Evolutionary conservation across 345 rosid genomes (phyloP), one percentile per base, ranked within the genome.

Genomic region (Xanthoceras sorbifolium): DNA sequence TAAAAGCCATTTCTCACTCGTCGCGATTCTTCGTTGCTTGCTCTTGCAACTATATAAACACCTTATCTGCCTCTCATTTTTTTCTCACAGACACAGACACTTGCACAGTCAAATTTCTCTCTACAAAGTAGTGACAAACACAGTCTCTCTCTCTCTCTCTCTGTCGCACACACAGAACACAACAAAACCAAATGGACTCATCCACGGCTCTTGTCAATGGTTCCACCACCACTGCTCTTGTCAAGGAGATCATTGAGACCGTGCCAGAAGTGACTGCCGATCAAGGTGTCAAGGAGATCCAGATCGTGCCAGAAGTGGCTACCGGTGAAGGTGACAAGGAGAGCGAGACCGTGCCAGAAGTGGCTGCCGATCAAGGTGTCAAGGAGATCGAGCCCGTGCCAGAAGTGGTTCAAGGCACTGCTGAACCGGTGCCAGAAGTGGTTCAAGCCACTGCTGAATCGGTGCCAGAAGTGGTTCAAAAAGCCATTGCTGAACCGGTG

Each of bases 1-100:
- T 7, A 17, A 5, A 69, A 69, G 26, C 73, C 71, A 25, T 25
- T 50, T 70, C 46, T 4, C 67, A 72, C 59, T 57, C 55, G 67
- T 23, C 76, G 34, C 66, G 38, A 17, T 40, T 65, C 36, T 72
- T 60, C 38, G 10, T 14, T n/a, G 38, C 50, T 22, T n/a, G n/a
- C 34, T 59, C 12, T 32, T 60, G n/a, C 18, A 7, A 17, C 1
- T 60, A 59, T 38, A 72, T 15, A 72, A 12, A 23, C n/a, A 25
- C 6, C 67, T 5, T 52, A 48, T 18, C 18, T 26, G 29, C 9
- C 3, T 2, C 1, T 11, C n/a, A 6, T n/a, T n/a, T n/a, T 66
- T 36, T 14, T 34, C 69, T 18, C 44, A 64, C n/a, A 63, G 1
- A 9, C 23, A 11, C 6, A 10, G 40, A 63, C 34, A n/a, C 0